Evolutionary conservation across 129 eudicot genomes (phyloP).

Genomic region (Artemisia annua): DNA sequence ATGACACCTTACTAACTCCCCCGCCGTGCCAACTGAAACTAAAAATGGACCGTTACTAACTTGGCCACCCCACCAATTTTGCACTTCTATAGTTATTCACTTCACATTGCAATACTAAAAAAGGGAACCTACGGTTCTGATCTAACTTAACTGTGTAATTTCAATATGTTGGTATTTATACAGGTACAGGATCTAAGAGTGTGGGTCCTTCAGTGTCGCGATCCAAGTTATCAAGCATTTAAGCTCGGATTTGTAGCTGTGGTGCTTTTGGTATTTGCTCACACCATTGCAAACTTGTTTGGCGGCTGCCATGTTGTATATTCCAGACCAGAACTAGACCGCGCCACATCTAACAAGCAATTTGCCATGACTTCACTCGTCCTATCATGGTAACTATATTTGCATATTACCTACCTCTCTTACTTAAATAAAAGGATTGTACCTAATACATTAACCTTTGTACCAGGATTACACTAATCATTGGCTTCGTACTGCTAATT

Average conservation of each 20-base stretch:
- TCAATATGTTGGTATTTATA: neutral
- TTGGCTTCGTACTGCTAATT: slow-evolving; percentile 71
- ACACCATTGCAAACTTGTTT: slow-evolving; percentile 57
- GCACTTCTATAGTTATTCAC: no score
- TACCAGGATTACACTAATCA: slow-evolving; percentile 63
- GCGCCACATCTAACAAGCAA: slow-evolving; percentile 76
- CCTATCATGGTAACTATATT: slow-evolving; percentile 59
- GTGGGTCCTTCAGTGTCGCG: slow-evolving; percentile 77
- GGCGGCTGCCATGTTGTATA: slow-evolving; percentile 73
- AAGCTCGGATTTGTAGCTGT: slow-evolving; percentile 75
- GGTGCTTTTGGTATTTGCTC: slow-evolving; percentile 61
- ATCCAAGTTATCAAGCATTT: slow-evolving; percentile 84
- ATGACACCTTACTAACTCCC: no score
- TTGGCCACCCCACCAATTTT: neutral
- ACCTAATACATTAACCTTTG: slow-evolving; percentile 18
- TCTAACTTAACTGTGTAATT: neutral
- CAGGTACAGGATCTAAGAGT: slow-evolving; percentile 55
- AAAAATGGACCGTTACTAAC: neutral
- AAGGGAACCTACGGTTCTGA: neutral
- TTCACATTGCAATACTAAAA: neutral
- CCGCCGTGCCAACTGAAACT: no score
- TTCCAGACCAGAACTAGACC: slow-evolving; percentile 64
- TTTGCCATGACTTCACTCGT: slow-evolving; percentile 74
- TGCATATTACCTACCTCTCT: slow-evolving; percentile 1
- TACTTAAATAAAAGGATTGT: neutral